phyloP scores from a whole-genome alignment of 805 yeast species.

The Candida manassasensis region DNA sequence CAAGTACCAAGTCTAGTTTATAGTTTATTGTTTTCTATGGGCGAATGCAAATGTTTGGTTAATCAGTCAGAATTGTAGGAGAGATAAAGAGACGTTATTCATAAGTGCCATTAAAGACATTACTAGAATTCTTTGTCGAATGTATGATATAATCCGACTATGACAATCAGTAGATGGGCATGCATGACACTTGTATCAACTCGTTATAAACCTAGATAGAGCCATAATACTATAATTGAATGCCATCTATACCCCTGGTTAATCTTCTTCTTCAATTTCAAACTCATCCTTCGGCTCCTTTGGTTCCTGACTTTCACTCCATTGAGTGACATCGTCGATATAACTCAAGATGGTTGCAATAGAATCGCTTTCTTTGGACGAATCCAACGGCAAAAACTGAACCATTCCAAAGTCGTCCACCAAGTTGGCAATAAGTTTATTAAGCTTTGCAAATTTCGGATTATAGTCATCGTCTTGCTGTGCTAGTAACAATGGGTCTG shows the following conservation, averaged over 20 bases:
- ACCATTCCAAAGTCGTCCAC: slow-evolving; percentile 99
- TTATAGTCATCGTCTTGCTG: slow-evolving; percentile 45
- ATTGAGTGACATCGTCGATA: slow-evolving; percentile 95
- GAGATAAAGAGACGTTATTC: no score
- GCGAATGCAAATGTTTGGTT: no score
- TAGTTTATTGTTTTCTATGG: no score
- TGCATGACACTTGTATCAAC: no score
- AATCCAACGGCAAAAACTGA: slow-evolving; percentile 86
- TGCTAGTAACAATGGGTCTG: slow-evolving; percentile 77
- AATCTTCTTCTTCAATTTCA: slow-evolving; percentile 55
- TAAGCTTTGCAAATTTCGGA: slow-evolving; percentile 64
- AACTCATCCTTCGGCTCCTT: slow-evolving; percentile 85
- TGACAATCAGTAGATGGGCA: no score
- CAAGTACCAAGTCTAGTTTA: slow-evolving; percentile 13
- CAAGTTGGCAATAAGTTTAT: slow-evolving; percentile 77
- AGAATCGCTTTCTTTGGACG: slow-evolving; percentile 61
- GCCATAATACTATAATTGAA: no score
- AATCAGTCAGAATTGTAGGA: no score
- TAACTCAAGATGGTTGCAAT: slow-evolving; percentile 82
- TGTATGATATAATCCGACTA: no score
- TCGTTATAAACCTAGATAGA: no score
- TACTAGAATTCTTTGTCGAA: no score
- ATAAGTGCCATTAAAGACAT: no score
- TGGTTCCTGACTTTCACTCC: slow-evolving; percentile 96
- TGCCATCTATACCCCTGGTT: no score